Percentiles rank a stretch among this genome's conserved stretches.
phyloP scores from a whole-genome alignment of 1,139 yeast species.

The Petasospora fabianii region DNA sequence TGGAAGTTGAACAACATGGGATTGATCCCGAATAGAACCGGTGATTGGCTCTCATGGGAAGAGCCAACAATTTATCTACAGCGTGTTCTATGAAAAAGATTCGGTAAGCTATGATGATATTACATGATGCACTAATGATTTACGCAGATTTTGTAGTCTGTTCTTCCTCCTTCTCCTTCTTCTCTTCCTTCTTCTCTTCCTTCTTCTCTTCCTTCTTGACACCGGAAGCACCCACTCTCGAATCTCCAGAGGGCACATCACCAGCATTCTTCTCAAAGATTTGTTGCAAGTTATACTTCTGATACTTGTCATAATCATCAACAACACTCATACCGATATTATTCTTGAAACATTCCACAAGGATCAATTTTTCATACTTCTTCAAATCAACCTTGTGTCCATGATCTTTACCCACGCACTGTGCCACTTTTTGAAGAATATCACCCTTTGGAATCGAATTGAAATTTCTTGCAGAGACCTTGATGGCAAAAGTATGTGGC shows the following conservation, averaged over 20 bases:
- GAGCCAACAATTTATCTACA: conserved; percentile 31
- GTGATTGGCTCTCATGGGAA: conserved; percentile 95
- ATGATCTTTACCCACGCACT: conserved; percentile 62
- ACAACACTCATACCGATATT: conserved; percentile 82
- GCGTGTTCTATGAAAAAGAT: conserved; percentile 6
- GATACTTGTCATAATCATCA: conserved; percentile 53
- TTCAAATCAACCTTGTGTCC: conserved; percentile 81
- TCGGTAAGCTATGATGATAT: too few relatives aligned
- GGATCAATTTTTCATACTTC: conserved; percentile 68
- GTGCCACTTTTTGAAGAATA: conserved; percentile 69
- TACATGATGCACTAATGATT: background rate
- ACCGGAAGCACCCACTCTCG: conserved; percentile 3
- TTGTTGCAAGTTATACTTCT: conserved; percentile 57
- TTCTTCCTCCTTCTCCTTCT: background rate
- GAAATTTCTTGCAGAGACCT: conserved; percentile 76
- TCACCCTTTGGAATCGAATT: conserved; percentile 64
- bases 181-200: background rate
- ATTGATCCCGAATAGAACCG: conserved; percentile 74
- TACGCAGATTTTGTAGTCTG: background rate
- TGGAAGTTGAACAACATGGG: conserved; percentile 91
- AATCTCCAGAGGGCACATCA: conserved; percentile 13
- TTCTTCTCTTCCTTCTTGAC: background rate
- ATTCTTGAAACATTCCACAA: conserved; percentile 85
- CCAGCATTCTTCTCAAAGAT: conserved; percentile 46
- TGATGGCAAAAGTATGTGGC: conserved; percentile 71